Percentiles rank a stretch among this genome's conserved stretches.
Conservation (phyloP, 768 basidiomycete species). For the Podaxis sp. region DNA sequence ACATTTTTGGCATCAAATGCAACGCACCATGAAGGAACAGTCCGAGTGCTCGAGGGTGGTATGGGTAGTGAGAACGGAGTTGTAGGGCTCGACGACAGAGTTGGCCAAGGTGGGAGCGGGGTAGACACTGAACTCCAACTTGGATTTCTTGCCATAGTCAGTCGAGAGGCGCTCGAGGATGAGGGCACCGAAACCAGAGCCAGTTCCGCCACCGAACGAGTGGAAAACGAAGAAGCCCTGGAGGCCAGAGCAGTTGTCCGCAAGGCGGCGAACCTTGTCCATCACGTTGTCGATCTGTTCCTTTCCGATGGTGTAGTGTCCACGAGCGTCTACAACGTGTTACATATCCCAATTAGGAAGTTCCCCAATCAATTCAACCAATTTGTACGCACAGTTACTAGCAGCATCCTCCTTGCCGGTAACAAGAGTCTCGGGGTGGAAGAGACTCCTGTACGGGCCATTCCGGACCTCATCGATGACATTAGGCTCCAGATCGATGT, state of each 20-base stretch:
- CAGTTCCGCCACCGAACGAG: constrained; percentile 99
- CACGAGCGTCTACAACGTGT: constrained; percentile 78
- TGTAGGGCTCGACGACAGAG: constrained; percentile 99
- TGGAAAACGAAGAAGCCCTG: constrained; percentile 99
- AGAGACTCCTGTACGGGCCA: constrained; percentile 93
- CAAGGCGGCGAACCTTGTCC: constrained; percentile 95
- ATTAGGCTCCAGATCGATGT: constrained; percentile 96
- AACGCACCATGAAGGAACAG: constrained; percentile 95
- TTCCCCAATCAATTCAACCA: constrained; percentile 2
- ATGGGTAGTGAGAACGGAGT: constrained; percentile 96
- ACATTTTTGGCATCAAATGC: background rate
- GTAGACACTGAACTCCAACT: constrained; percentile 98
- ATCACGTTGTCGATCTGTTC: constrained; percentile 96
- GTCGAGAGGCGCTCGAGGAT: constrained; percentile 95
- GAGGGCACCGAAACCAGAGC: constrained; percentile 98
- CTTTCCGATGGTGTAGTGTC: constrained; percentile 99
- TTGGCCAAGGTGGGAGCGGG: constrained; percentile 86
- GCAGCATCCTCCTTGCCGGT: constrained; percentile 99
- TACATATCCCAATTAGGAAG: constrained; percentile 10
- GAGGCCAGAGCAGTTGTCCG: constrained; percentile 96
- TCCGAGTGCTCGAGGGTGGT: constrained; percentile 99
- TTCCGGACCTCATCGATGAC: constrained; percentile 97
- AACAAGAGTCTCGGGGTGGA: constrained; percentile 98
- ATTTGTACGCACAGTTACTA: constrained; percentile 79
- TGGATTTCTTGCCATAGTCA: constrained; percentile 99